Conservation (phyloP, 139 green algal species). For the Haematococcus sp. region DNA sequence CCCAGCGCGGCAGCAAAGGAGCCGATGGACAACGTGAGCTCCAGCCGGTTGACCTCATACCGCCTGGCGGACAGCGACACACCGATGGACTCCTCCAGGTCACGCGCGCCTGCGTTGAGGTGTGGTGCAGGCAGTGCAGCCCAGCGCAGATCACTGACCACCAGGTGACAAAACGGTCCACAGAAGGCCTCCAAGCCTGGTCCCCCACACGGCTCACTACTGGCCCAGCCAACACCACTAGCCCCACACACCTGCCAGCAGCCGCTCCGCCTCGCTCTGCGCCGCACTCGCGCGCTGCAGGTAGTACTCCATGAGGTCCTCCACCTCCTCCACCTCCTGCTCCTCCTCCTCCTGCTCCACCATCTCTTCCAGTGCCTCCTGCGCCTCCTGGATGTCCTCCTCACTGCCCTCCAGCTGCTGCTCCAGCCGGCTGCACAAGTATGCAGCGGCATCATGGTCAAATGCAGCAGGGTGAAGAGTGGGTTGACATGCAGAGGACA, state of each 20-base stretch:
- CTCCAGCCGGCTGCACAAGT: conserved; percentile 32
- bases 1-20: conserved; percentile 86
- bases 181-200: not conserved
- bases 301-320: conserved; percentile 96
- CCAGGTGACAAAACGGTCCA: not conserved
- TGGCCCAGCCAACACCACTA: not conserved
- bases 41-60: conserved; percentile 86
- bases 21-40: conserved; percentile 87
- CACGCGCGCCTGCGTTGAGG: conserved; percentile 74
- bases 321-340: conserved; percentile 69
- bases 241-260: conserved; percentile 56
- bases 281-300: conserved; percentile 72
- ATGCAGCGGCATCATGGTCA: not conserved
- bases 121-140: not conserved
- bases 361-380: conserved; percentile 79
- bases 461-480: too few species aligned
- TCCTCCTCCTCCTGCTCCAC: conserved; percentile 71
- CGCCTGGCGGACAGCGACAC: conserved; percentile 78
- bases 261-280: conserved; percentile 66
- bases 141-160: not conserved
- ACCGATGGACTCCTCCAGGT: conserved; percentile 91
- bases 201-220: too few species aligned
- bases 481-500: too few species aligned
- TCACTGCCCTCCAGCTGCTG: conserved; percentile 33
- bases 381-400: conserved; percentile 60